Conservation (phyloP, 1,139 yeast genomes). For the Candida tropicalis region DNA sequence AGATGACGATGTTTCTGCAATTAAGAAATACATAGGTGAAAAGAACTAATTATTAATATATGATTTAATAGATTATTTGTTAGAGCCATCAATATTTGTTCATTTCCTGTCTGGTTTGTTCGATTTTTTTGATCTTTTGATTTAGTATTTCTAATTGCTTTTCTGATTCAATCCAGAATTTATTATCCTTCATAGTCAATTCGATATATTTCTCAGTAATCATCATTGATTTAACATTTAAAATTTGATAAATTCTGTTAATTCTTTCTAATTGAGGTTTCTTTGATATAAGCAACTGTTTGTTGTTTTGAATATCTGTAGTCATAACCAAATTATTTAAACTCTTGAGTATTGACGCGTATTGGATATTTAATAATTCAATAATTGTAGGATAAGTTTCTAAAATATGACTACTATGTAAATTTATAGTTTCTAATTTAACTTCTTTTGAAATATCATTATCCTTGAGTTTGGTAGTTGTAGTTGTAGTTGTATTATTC, state of each 20-base stretch:
- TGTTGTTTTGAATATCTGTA: constrained; percentile 6
- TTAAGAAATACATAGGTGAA: constrained; percentile 38
- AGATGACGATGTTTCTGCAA: constrained; percentile 67
- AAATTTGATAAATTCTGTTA: constrained; percentile 22
- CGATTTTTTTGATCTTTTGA: constrained; percentile 13
- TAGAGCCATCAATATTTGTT: constrained; percentile 16
- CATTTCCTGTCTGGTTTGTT: constrained; percentile 5
- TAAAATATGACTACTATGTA: constrained; percentile 18
- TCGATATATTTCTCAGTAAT: constrained; percentile 31
- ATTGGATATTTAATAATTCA: constrained; percentile 27
- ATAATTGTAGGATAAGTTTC: constrained; percentile 23
- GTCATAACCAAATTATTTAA: constrained; percentile 11
- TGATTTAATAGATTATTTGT: no score
- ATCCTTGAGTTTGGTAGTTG: no score
- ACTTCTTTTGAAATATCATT: constrained; percentile 13
- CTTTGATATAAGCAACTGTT: constrained; percentile 6
- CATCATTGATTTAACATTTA: constrained; percentile 32
- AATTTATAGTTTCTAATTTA: constrained; percentile 24
- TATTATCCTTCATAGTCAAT: constrained; percentile 25
- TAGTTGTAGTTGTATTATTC: constrained; percentile 12
- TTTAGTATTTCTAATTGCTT: constrained; percentile 18
- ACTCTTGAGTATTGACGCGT: constrained; percentile 24
- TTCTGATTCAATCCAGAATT: constrained; percentile 28
- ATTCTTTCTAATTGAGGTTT: constrained; percentile 19
- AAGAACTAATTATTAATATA: no score